Conservation (phyloP, 345 rosid species). For the Eucalyptus sideroxylon region DNA sequence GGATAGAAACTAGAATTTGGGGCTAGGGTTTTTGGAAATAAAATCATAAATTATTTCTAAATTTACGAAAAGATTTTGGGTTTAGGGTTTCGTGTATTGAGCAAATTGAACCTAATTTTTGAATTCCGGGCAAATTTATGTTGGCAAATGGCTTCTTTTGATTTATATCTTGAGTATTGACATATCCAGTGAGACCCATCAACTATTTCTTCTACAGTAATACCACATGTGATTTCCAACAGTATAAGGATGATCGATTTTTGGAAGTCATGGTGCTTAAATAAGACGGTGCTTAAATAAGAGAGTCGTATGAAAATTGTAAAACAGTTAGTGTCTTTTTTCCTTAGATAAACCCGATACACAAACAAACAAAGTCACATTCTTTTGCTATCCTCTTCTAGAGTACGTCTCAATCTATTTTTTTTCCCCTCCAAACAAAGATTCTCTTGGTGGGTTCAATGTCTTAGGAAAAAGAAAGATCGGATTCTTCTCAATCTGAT, state of each 20-base stretch:
- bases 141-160: not conserved
- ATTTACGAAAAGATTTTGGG: not conserved
- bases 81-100: not conserved
- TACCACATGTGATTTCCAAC: not conserved
- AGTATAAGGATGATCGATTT: not conserved
- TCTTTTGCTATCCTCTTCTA: not conserved
- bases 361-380: not conserved
- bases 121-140: not conserved
- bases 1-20: not conserved
- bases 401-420: not conserved
- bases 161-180: not conserved
- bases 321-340: not conserved
- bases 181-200: not conserved
- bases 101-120: not conserved
- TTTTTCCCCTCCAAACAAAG: not conserved
- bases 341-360: not conserved
- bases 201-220: not conserved
- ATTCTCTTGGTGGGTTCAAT: not conserved
- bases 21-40: not conserved
- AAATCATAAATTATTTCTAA: not conserved
- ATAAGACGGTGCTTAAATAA: not conserved
- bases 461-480: not conserved
- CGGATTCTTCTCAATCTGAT: not conserved
- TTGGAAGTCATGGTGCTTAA: rapidly evolving
- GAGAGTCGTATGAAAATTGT: not conserved